Conservation (phyloP, 345 rosid genomes). For the Eucalyptus sp. region DNA sequence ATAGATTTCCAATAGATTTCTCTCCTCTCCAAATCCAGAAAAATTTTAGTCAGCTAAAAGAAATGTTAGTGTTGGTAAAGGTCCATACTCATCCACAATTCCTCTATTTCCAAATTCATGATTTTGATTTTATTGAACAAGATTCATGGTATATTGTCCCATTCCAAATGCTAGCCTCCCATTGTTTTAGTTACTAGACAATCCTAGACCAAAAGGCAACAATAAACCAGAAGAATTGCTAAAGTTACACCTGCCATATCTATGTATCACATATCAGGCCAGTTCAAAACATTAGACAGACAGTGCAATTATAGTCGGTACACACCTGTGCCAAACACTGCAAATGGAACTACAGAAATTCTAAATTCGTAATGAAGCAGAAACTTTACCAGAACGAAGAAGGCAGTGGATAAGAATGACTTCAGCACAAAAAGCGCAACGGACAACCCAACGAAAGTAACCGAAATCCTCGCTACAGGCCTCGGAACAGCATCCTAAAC, state of each 20-base stretch:
- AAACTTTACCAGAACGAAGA: constrained; percentile 66
- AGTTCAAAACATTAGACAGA: not conserved
- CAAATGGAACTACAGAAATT: not conserved
- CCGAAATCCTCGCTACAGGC: constrained; percentile 50
- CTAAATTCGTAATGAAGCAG: not conserved
- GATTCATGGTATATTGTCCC: not conserved
- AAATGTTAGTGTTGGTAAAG: not conserved
- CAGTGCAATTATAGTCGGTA: not conserved
- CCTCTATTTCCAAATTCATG: not conserved
- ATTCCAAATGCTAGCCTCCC: not conserved
- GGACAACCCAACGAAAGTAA: constrained; percentile 30
- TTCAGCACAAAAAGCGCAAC: constrained; percentile 46
- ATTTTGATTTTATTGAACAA: not conserved
- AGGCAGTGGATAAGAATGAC: constrained; percentile 65
- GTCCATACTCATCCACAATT: not conserved
- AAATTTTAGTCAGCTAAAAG: not conserved
- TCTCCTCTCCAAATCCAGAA: not conserved
- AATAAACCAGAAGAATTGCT: not conserved
- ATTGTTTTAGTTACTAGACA: not conserved
- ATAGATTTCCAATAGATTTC: not conserved
- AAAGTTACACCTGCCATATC: not conserved
- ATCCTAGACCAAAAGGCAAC: not conserved
- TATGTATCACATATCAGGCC: not conserved
- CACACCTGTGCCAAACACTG: not conserved
- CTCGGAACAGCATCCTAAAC: constrained; percentile 48